phyloP scores from a whole-genome alignment of 306 rosid genomes.

The Lithocarpus polystachyus region DNA sequence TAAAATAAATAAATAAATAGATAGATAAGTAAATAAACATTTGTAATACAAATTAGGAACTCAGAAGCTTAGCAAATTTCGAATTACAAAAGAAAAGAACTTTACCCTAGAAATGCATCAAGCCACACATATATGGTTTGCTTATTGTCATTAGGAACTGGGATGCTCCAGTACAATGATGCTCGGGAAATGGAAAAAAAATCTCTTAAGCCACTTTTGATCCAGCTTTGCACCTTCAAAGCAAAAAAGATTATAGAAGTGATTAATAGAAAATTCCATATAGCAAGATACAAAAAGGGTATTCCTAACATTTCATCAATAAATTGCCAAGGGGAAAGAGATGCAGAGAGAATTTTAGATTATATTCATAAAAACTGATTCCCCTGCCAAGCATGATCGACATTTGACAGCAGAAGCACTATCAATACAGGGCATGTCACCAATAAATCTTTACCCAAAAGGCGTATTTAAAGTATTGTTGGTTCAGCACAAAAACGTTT shows the following conservation, averaged over 20 bases:
- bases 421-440: too few relatives aligned
- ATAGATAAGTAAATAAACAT: too few relatives aligned
- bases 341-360: neutral
- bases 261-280: too few relatives aligned
- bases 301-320: too few relatives aligned
- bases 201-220: slow-evolving; percentile 67
- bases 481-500: too few relatives aligned
- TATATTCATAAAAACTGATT: neutral
- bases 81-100: neutral
- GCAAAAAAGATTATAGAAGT: neutral
- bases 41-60: neutral
- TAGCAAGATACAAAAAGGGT: too few relatives aligned
- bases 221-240: slow-evolving; percentile 94
- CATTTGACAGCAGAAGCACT: neutral
- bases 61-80: neutral
- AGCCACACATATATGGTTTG: slow-evolving; percentile 97
- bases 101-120: slow-evolving; percentile 64
- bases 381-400: neutral
- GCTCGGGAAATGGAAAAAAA: slow-evolving; percentile 56
- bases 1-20: slow-evolving; percentile 18
- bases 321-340: too few relatives aligned
- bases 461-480: too few relatives aligned
- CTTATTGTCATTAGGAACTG: slow-evolving; percentile 75
- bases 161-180: slow-evolving; percentile 64
- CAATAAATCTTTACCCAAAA: too few relatives aligned